A percentile compares a stretch with the other conserved stretches of the same genome.
Evolutionary conservation across 441 rosid genomes (phyloP).

Genomic region (Croton laevigatus): DNA sequence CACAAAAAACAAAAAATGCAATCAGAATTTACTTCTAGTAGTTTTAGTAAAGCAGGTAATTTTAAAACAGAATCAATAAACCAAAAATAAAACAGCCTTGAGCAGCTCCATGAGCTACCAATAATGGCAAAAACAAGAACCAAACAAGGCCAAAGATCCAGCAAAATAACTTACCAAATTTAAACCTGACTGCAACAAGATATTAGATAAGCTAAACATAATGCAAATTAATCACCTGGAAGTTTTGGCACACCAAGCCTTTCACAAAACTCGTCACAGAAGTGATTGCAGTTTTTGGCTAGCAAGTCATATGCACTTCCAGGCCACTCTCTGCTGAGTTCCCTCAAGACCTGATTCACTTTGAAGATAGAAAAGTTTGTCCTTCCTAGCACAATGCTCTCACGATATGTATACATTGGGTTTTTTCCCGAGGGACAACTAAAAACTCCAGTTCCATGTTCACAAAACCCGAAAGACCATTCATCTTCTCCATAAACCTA

Average conservation of each 20-base stretch:
- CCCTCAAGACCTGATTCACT: constrained; percentile 81
- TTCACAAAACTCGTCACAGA: constrained; percentile 85
- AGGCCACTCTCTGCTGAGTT: constrained; percentile 92
- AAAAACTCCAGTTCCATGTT: constrained; percentile 91
- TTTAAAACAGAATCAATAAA: not conserved
- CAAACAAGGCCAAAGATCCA: not conserved
- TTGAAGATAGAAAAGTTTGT: constrained; percentile 56
- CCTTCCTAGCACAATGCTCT: constrained; percentile 69
- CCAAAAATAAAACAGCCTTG: not conserved
- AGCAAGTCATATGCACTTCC: constrained; percentile 78
- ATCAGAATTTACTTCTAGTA: not conserved
- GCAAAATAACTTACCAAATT: not conserved
- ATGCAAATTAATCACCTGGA: constrained; percentile 55
- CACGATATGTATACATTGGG: constrained; percentile 93
- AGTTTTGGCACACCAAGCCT: constrained; percentile 88
- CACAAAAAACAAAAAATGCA: constrained; percentile 7
- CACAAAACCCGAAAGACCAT: constrained; percentile 98
- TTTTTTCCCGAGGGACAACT: constrained; percentile 84
- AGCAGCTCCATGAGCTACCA: constrained; percentile 1
- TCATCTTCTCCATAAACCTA: constrained; percentile 94
- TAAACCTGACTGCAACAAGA: constrained; percentile 3
- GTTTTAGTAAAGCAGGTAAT: not conserved
- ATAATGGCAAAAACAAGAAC: not conserved
- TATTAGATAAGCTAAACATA: not conserved
- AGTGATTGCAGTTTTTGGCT: constrained; percentile 93